These are phyloP conservation scores for Rhodosporidiobolus sp. DNA, from an alignment of 768 basidiomycete species.

Conservation along the genomic window DNA sequence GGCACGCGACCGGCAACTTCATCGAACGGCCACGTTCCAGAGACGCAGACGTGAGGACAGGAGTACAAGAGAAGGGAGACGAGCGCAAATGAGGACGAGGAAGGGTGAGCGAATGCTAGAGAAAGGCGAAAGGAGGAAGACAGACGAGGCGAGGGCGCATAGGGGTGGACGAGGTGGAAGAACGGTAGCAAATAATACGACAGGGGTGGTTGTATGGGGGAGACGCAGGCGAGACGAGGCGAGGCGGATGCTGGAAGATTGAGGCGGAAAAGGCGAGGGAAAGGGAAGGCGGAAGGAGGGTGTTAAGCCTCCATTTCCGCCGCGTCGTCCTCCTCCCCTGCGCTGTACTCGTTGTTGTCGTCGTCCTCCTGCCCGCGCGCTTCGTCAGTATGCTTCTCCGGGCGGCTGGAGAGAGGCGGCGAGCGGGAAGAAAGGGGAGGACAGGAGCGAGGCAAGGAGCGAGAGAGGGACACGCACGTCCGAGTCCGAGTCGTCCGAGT, in stretches of 20 bases:
- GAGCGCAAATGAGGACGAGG: not conserved
- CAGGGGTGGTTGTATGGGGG: not conserved
- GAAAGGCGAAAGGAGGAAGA: constrained; percentile 7
- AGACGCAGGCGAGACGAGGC: not conserved
- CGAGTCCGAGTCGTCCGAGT: constrained; percentile 58
- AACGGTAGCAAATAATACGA: constrained; percentile 7
- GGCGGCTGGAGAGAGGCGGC: not conserved
- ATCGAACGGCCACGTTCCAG: not conserved
- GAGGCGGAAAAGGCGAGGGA: not conserved
- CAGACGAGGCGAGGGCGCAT: too few species aligned
- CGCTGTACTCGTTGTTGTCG: constrained; percentile 62
- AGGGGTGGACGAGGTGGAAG: not conserved
- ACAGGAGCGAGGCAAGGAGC: not conserved
- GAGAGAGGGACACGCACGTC: constrained; percentile 55
- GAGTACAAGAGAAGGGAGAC: not conserved
- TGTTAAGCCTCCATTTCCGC: constrained; percentile 47
- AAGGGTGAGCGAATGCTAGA: not conserved
- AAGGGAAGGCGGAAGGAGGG: not conserved
- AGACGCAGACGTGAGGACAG: too few species aligned
- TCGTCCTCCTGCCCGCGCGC: constrained; percentile 84
- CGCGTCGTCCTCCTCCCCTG: constrained; percentile 59
- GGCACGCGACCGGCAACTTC: not conserved
- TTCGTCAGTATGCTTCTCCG: constrained; percentile 49
- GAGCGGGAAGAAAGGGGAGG: not conserved
- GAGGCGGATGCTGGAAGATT: not conserved